Evolutionary conservation across 2,329 filamentous ascomycete species (phyloP), one percentile per base, ranked within the genome.

Genomic region (Penicillium sp.): DNA sequence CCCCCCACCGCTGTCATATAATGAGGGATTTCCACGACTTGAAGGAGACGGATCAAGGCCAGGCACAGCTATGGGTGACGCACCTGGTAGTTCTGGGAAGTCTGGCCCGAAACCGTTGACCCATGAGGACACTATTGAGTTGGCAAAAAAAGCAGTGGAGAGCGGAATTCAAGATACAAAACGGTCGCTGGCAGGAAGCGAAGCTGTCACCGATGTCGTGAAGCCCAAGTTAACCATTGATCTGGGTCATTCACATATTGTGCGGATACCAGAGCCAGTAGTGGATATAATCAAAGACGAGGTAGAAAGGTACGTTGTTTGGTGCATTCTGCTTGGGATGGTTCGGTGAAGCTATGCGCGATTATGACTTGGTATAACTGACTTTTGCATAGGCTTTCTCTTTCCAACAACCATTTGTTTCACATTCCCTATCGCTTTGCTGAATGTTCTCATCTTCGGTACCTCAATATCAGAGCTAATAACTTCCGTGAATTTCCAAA

Each of bases 401-500:
- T 83, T 39, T 80, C 80, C 8, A 79, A 82, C 57, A 83, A 83
- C 53, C 75, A 79, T 47, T 73, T 83, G n/a, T 75, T 77, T 53
- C 73, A 78, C 55, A 78, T 81, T 37, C 78, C 79, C 2, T 74
- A 74, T 56, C 77, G 77, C 11, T 81, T 81, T 48, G 73, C 75
- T 11, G 77, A 80, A 62, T 81, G 79, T 60, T 75, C 70, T 19
- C 77, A 80, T 63, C 73, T 81, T 45, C 74, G 76, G 31, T 81
- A 81, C 60, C 77, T 81, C 46, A 81, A 81, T 58, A 77, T 81
- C 49, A 75, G 79, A 52, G 73, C 76, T 13, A 81, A 81, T 57
- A 75, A 76, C 52, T 80, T 81, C 55, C 74, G 82, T 61, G 83
- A 88, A 69, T 87, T 90, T 65, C 87, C 87, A 46, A 80, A 81